A percentile compares a stretch with the other conserved stretches of the same genome.
phyloP scores from a whole-genome alignment of 1,284 basidiomycete species.

The Ceratobasidium sp. region DNA sequence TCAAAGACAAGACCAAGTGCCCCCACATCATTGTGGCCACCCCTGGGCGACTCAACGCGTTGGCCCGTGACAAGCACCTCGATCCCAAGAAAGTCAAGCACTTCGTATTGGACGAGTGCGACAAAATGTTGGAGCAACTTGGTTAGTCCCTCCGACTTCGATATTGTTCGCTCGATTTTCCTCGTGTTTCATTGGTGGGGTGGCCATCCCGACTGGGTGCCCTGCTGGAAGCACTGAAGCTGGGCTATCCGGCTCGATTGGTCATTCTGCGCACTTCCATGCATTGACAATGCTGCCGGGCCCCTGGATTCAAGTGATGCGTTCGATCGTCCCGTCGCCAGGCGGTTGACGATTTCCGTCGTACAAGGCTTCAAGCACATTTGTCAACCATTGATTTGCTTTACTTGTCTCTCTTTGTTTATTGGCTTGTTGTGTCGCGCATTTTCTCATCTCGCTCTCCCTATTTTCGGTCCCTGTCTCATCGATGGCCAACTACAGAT shows the following conservation, averaged over 20 bases:
- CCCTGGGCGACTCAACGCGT: slow-evolving; percentile 92
- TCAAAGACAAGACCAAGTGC: slow-evolving; percentile 97
- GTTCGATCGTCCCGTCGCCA: not conserved
- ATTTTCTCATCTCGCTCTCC: slow-evolving; percentile 55
- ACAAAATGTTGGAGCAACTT: slow-evolving; percentile 99
- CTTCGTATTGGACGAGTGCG: slow-evolving; percentile 99
- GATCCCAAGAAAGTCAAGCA: slow-evolving; percentile 96
- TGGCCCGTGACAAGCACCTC: slow-evolving; percentile 90
- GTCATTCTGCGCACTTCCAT: slow-evolving; percentile 24
- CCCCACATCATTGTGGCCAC: slow-evolving; percentile 99
- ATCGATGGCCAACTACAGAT: slow-evolving; percentile 63
- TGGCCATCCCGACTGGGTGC: slow-evolving; percentile 37
- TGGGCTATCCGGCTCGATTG: slow-evolving; percentile 31
- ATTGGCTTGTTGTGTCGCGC: slow-evolving; percentile 56
- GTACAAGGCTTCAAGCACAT: slow-evolving; percentile 25
- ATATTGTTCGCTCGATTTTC: slow-evolving; percentile 37
- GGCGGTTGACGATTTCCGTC: slow-evolving; percentile 16
- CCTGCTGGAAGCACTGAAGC: slow-evolving; percentile 18
- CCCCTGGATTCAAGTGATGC: slow-evolving; percentile 18
- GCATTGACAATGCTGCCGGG: slow-evolving; percentile 35
- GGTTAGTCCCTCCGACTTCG: slow-evolving; percentile 49
- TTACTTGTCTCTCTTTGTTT: slow-evolving; percentile 49
- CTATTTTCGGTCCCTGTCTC: slow-evolving; percentile 48
- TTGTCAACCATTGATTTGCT: slow-evolving; percentile 35
- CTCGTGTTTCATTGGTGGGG: slow-evolving; percentile 35